Evolutionary conservation across 1,284 basidiomycete genomes (phyloP).

Genomic region (Grifola frondosa): DNA sequence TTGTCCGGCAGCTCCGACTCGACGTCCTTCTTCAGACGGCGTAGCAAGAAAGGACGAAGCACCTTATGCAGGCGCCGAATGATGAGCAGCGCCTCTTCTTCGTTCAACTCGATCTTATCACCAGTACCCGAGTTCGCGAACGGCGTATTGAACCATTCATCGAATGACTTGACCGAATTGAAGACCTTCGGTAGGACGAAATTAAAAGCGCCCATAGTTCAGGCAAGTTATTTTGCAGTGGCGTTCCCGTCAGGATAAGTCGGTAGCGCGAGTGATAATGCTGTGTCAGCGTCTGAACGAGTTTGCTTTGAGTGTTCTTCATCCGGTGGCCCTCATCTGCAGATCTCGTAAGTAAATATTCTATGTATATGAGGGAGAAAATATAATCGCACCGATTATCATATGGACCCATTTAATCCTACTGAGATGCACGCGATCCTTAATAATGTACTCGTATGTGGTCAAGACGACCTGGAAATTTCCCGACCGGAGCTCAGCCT

Average conservation of each 20-base stretch:
- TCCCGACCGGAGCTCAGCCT: conserved; percentile 71
- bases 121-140: conserved; percentile 96
- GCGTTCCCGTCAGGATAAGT: conserved; percentile 96
- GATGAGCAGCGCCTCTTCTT: conserved; percentile 98
- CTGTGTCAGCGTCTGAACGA: conserved; percentile 89
- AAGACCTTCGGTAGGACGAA: conserved; percentile 98
- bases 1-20: conserved; percentile 98
- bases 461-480: conserved; percentile 96
- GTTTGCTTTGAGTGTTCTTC: conserved; percentile 98
- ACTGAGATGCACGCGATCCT: conserved; percentile 87
- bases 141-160: conserved; percentile 99
- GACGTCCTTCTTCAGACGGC: conserved; percentile 98
- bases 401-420: conserved; percentile 98
- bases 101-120: conserved; percentile 98
- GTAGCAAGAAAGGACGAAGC: conserved; percentile 93
- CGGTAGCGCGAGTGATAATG: conserved; percentile 94
- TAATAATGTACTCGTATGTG: conserved; percentile 99
- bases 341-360: neutral
- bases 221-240: conserved; percentile 97
- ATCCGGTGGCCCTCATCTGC: conserved; percentile 98
- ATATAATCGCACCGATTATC: conserved; percentile 77
- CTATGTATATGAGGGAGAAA: conserved; percentile 7
- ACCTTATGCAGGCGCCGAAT: conserved; percentile 99
- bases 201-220: conserved; percentile 98
- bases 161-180: conserved; percentile 99